Percentiles rank a stretch among this genome's conserved stretches.
Conservation (phyloP, 2,329 filamentous ascomycete genomes). For the Escovopsis sp. region DNA sequence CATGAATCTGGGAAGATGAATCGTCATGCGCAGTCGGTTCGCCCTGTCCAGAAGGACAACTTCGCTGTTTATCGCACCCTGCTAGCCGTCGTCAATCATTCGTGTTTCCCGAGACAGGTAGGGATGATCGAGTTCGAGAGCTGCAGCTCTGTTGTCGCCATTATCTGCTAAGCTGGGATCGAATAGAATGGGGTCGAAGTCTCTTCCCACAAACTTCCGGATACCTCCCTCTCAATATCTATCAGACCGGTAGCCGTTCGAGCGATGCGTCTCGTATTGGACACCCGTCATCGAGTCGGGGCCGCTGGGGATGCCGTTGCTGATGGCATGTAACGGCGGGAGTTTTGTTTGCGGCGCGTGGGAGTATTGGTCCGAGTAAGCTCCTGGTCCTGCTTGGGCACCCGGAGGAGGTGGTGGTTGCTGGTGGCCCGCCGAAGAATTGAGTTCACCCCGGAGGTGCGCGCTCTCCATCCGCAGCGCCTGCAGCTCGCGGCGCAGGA, state of each 20-base stretch:
- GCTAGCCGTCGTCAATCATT: conserved; percentile 9
- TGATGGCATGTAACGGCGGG: conserved; percentile 41
- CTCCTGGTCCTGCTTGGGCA: conserved; percentile 7
- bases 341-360: conserved; percentile 31
- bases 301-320: conserved; percentile 24
- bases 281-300: conserved; percentile 53
- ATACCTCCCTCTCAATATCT: conserved; percentile 14
- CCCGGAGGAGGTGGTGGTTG: conserved; percentile 10
- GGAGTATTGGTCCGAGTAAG: conserved; percentile 19
- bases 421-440: conserved; percentile 15
- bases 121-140: background rate
- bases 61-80: background rate
- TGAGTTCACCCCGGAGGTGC: conserved; percentile 27
- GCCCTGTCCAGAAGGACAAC: background rate
- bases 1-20: background rate
- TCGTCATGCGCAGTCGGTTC: too few species aligned
- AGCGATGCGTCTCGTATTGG: conserved; percentile 38
- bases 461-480: conserved; percentile 31
- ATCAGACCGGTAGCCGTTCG: conserved; percentile 32
- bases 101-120: conserved; percentile 3
- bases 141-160: background rate
- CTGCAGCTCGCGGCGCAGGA: conserved; percentile 35
- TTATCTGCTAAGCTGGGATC: background rate
- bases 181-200: background rate
- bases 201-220: background rate